These are phyloP conservation scores for Apiospora arundinis DNA, from an alignment of 2,329 filamentous ascomycete genomes.

Conservation along the genomic window DNA sequence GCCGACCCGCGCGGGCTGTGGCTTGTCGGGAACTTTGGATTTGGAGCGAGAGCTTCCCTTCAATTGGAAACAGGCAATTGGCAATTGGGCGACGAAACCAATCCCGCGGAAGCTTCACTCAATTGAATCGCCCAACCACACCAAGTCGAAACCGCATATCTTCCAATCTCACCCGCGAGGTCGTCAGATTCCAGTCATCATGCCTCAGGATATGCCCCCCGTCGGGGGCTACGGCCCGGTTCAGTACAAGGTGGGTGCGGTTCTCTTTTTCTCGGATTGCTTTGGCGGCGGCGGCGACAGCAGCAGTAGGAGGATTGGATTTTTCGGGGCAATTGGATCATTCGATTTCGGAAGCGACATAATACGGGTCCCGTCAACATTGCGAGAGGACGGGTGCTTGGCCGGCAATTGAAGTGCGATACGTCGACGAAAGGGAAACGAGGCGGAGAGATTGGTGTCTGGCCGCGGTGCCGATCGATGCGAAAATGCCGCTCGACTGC, in stretches of 20 bases:
- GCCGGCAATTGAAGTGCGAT: neutral
- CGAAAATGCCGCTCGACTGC: too few relatives aligned
- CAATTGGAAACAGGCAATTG: neutral
- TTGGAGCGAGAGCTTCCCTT: neutral
- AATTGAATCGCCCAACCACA: constrained; percentile 20
- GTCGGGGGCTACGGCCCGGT: constrained; percentile 92
- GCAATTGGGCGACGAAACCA: neutral
- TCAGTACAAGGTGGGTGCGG: constrained; percentile 84
- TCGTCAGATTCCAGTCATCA: constrained; percentile 53
- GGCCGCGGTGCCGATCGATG: too few relatives aligned
- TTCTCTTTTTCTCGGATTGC: neutral
- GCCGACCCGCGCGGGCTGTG: neutral
- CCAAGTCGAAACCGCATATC: neutral
- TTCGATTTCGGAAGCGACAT: neutral
- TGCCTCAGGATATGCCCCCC: constrained; percentile 99
- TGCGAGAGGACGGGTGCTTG: neutral
- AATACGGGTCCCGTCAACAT: neutral
- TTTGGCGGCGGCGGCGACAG: neutral
- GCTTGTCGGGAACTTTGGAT: neutral
- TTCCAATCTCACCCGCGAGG: constrained; percentile 11
- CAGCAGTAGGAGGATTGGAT: neutral
- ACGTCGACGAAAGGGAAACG: neutral
- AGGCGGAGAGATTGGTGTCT: neutral
- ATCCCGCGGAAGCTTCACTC: neutral
- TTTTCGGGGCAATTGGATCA: neutral